Evolutionary conservation across 2,329 filamentous ascomycete genomes (phyloP), one percentile per base, ranked within the genome.

Genomic region (Venturiaceae sp.): DNA sequence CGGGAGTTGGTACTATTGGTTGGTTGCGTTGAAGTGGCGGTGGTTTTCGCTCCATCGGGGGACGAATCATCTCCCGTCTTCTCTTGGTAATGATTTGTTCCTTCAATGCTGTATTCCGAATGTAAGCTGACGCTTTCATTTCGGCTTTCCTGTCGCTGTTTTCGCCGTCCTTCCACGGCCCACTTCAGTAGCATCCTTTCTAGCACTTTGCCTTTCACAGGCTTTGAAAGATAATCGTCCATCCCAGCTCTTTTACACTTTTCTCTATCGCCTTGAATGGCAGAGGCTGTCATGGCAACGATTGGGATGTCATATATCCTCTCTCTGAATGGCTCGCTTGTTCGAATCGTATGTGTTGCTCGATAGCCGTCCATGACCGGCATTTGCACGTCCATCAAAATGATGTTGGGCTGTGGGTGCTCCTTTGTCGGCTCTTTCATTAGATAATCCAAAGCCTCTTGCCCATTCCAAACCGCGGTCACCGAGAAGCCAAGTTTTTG

Each of bases 371-470:
- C 88, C 62, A 90, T 83, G 39, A 90, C 82, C 9, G 84, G 83
- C 83, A 88, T 88, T 69, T 88, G 85, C 1, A 88, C 84, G 66
- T 90, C 86, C 86, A 90, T 89, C 39, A 92, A 74, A 57, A 92
- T 90, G 7, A 92, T 83, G 63, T 90, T 83, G 0, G 88, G 88
- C 55, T 82, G 83, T 11, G 74, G 72, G 47, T 80, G 75, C 32
- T 76, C 73, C 6, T 67, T 64, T 26, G 78, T 75, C 1, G 83
- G 80, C 2, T 77, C 77, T 52, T 80, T 68, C 14, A 71, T 61
- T 16, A 92, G 74, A 67, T 91, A 91, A 21, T 91, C 85, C 16
- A 92, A 75, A 1, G 87, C 88, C 67, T 92, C 88, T 41, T 57
- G 39, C 14, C 57, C 57, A 34, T 58, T 58, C 46, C 46, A 53